These are phyloP conservation scores for Punica granatum DNA, from an alignment of 345 rosid genomes.

Conservation along the genomic window DNA sequence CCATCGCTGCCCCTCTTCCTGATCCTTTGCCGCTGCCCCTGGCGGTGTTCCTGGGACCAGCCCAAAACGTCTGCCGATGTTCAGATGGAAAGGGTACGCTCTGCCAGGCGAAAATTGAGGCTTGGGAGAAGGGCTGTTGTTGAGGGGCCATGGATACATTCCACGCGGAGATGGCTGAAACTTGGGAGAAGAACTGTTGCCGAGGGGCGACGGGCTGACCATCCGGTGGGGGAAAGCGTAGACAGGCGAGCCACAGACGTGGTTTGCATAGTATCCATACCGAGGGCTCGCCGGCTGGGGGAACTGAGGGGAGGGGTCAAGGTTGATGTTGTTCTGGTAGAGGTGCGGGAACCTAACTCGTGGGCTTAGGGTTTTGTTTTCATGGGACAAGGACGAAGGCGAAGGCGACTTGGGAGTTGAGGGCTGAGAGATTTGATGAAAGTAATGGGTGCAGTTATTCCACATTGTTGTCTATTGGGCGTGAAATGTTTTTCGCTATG, in stretches of 20 bases:
- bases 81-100: background rate
- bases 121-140: background rate
- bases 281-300: background rate
- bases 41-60: slow-evolving; percentile 3
- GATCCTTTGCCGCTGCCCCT: background rate
- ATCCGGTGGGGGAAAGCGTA: background rate
- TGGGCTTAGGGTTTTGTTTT: background rate
- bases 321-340: background rate
- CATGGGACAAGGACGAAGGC: background rate
- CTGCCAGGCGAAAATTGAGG: background rate
- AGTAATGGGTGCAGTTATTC: background rate
- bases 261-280: background rate
- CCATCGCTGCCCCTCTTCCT: background rate
- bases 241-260: background rate
- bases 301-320: background rate
- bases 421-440: slow-evolving; percentile 1
- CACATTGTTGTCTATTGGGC: background rate
- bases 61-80: slow-evolving; percentile 3
- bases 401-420: background rate
- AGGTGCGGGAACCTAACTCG: background rate
- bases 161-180: background rate
- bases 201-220: background rate
- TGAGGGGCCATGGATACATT: background rate
- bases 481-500: background rate
- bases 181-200: background rate